phyloP scores from a whole-genome alignment of 176 grass and related monocot species.

The maize (Zea mays) region DNA sequence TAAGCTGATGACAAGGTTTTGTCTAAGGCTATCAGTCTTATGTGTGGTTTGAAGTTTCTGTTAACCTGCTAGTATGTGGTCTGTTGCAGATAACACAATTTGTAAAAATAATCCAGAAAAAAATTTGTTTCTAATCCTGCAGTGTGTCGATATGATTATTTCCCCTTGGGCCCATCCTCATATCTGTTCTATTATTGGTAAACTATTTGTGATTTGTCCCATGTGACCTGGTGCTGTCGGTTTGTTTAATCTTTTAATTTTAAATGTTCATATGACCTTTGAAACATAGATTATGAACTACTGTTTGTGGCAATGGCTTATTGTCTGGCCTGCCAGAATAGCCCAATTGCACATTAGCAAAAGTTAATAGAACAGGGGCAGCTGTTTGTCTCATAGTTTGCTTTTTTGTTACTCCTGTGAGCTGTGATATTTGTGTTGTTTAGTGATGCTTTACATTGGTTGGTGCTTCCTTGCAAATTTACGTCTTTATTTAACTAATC shows the following conservation, averaged over 20 bases:
- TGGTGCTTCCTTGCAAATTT: conserved; percentile 14
- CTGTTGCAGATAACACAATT: background rate
- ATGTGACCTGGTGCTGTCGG: background rate
- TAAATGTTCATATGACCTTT: background rate
- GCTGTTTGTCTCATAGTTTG: conserved; percentile 5
- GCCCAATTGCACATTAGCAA: background rate
- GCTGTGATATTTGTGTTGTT: background rate
- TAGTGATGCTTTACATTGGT: conserved; percentile 26
- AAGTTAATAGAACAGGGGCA: background rate
- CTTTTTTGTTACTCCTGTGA: background rate
- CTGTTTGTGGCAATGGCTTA: background rate
- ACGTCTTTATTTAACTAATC: background rate
- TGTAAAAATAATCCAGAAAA: background rate
- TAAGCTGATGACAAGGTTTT: conserved; percentile 20
- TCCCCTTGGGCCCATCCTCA: background rate
- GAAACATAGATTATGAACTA: background rate
- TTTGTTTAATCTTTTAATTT: background rate
- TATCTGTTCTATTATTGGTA: background rate
- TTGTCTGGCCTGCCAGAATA: conserved; percentile 2
- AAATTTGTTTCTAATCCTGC: background rate
- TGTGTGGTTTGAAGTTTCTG: conserved; percentile 4
- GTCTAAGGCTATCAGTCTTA: background rate
- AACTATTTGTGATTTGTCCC: background rate
- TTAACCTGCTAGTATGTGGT: background rate
- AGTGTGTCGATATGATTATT: background rate